Evolutionary conservation across 495 filamentous ascomycete genomes (phyloP), one percentile per base, ranked within the genome.

Genomic region (Neurospora hispaniola): DNA sequence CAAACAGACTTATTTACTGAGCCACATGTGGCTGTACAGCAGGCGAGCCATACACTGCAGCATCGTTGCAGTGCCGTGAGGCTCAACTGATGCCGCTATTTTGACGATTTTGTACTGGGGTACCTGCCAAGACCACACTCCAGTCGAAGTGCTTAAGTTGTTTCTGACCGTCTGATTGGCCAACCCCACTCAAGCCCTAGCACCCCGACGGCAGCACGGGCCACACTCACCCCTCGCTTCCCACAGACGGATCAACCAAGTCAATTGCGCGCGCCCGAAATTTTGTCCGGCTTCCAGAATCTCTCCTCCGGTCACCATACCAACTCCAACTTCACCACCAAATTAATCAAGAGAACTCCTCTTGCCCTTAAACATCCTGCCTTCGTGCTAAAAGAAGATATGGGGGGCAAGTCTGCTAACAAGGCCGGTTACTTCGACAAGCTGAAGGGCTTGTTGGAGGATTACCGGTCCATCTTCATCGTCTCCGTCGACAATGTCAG

Each of bases 351-450:
- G 69, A 80, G 75, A 79, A 74, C 76, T 77, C 74, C 72, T 79
- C 79, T 80, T 89, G 90, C 90, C 93, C 93, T 97, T 95, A 97
- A 97, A 96, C 81, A 96, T 90, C 93, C 93, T 95, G 87, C 91
- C 93, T 96, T 95, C 93, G 91, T 78, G 77, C 82, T 80, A 84
- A 86, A 97, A 96, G 93, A 92, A 97, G 94, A 94, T 86, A 99
- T 99, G 96, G 96, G 96, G 95, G 96, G 94, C 94, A 97, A 91
- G 86, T 89, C 91, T 73, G 89, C 84, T 79, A 94, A 90, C 89
- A 99, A 98, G 90, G 89, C 93, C 82, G 92, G 88, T 86, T 99
- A 99, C 90, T 99, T 99, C 89, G 94, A 98, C 84, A 98, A 97
- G 91, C 92, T 99, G 80, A 97, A 97, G 90, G 85, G 82, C 80